Percentiles rank a stretch among this genome's conserved stretches.
phyloP scores from a whole-genome alignment of 768 basidiomycete species.

The Fistulinella prunicolor region DNA sequence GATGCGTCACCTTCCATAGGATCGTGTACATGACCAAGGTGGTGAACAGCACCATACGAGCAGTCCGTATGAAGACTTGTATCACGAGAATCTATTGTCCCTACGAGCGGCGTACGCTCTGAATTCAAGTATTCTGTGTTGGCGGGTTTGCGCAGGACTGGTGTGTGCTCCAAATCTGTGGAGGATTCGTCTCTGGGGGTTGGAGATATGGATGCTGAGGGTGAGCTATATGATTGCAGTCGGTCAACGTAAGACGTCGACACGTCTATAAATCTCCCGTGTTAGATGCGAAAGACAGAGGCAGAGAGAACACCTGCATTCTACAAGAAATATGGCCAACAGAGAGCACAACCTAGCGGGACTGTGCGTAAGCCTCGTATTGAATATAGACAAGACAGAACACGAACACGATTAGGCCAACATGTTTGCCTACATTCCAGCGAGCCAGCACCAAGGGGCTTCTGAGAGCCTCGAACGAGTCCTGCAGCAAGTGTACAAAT shows the following conservation, averaged over 20 bases:
- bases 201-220: conserved; percentile 38
- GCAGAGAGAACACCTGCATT: conserved; percentile 53
- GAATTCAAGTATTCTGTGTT: conserved; percentile 2
- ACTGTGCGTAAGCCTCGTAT: conserved; percentile 1
- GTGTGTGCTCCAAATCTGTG: conserved; percentile 2
- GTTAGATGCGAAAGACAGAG: neutral
- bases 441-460: conserved; percentile 42
- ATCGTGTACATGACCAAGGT: conserved; percentile 1
- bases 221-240: conserved; percentile 61
- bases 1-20: conserved; percentile 1
- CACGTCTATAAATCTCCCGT: conserved; percentile 44
- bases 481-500: conserved; percentile 77
- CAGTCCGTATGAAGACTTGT: neutral
- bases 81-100: neutral
- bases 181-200: conserved; percentile 27
- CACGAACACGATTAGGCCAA: conserved; percentile 73
- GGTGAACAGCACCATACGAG: conserved; percentile 22
- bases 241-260: conserved; percentile 75
- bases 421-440: conserved; percentile 55
- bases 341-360: conserved; percentile 56
- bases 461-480: conserved; percentile 63
- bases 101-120: conserved; percentile 22
- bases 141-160: conserved; percentile 4
- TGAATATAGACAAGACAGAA: neutral
- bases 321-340: conserved; percentile 70